These are phyloP conservation scores for Penicillium sp. DNA, from an alignment of 2,329 filamentous ascomycete genomes.

Conservation along the genomic window DNA sequence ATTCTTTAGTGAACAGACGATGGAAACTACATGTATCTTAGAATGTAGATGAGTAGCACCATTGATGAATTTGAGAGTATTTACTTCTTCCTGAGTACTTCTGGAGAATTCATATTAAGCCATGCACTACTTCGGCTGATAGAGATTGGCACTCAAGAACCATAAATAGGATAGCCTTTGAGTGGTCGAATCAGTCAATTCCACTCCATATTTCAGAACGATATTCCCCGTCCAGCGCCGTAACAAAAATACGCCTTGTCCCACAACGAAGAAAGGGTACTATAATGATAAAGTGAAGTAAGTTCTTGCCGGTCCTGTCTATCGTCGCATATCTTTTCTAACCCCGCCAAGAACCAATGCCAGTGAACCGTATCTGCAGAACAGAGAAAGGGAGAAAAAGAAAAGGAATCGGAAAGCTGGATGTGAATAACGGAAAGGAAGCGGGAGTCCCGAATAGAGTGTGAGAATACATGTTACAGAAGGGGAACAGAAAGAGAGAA, in stretches of 20 bases:
- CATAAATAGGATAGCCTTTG: too few species aligned
- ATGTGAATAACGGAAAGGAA: constrained; percentile 8
- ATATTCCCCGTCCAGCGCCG: not conserved
- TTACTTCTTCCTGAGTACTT: too few species aligned
- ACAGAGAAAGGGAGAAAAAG: not conserved
- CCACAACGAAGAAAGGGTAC: not conserved
- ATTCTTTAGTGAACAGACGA: constrained; percentile 27
- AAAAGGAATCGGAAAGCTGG: not conserved
- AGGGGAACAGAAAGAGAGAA: not conserved
- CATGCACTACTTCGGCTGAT: not conserved
- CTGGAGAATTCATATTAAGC: too few species aligned
- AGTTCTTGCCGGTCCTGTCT: constrained; percentile 10
- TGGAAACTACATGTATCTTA: constrained; percentile 15
- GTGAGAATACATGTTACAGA: constrained; percentile 23
- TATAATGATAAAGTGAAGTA: not conserved
- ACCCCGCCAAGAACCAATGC: constrained; percentile 9
- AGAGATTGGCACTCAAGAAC: not conserved
- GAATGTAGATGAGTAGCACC: too few species aligned
- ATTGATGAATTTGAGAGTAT: too few species aligned
- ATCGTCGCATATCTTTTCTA: constrained; percentile 11
- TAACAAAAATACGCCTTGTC: not conserved
- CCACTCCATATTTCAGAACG: not conserved
- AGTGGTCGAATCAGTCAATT: too few species aligned
- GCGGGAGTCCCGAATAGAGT: constrained; percentile 6
- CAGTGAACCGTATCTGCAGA: constrained; percentile 21